Base-by-base conservation (phyloP, 768 basidiomycete species). In the Pilatotrama ljubarskyi region DNA sequence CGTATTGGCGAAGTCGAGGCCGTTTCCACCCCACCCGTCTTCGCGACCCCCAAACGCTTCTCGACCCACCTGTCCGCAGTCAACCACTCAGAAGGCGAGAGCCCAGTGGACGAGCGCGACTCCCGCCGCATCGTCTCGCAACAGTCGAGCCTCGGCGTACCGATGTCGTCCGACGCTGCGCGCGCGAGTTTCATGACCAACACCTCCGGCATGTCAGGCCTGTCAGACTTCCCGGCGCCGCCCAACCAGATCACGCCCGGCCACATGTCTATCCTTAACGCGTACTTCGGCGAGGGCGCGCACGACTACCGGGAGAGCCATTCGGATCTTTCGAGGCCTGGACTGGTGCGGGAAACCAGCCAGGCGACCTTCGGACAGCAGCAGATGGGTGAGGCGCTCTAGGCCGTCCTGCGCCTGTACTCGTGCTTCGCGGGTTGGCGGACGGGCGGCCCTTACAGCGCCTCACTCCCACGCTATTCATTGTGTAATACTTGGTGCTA, bases 141-240 rank as follows among this genome's bases (percentile, higher is more conserved):
- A 41, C 60, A 71, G 14, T 59, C 52, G 20, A 66, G 70, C 59
- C 52, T 63, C 42, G 57, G 64, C 10, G 61, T 68, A 29, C 67
- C 72, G 1, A 42, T 63, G 24, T 72, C 77, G 6, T 61, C 76
- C 5, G 70, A 74, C 35, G 67, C 69, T 32, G 50, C 76, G 5
- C 79, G 81, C 13, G 76, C 78, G 59, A 91, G 89, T 69, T 86
- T 81, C 68, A 74, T 84, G 77, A 91, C 88, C 9, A 70, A 66
- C 32, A 62, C 74, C 10, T 90, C 89, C 0, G 79, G 80, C 29
- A 90, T 91, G 78, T 90, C 88, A 1, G 78, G 79, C 9, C 78
- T 90, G 14, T 89, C 87, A 4, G 89, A 90, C 66, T 91, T 91
- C 68, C 89, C 88, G 1, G 73, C 72, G 9, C 88, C 88, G 3